Percentiles rank a stretch among this genome's conserved stretches.
Conservation (phyloP, 176 grass and related monocot species). For the Carex littledalei region DNA sequence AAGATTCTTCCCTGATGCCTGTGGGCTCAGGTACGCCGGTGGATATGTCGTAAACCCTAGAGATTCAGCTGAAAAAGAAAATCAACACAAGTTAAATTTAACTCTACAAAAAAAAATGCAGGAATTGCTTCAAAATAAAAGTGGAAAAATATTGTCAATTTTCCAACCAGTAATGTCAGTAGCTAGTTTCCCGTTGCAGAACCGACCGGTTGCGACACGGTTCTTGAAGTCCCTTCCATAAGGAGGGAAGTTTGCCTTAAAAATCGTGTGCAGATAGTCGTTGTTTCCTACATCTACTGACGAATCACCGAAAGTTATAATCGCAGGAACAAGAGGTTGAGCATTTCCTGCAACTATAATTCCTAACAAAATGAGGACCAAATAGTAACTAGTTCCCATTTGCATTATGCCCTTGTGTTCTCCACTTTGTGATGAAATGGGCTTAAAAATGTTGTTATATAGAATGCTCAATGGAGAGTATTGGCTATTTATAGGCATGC, state of each 20-base stretch:
- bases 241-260: slow-evolving; percentile 80
- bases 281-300: slow-evolving; percentile 90
- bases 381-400: slow-evolving; percentile 12
- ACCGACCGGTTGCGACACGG: slow-evolving; percentile 66
- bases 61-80: slow-evolving; percentile 53
- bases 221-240: slow-evolving; percentile 88
- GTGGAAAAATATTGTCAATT: neutral
- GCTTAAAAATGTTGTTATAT: slow-evolving; percentile 10
- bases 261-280: slow-evolving; percentile 68
- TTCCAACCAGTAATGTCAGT: slow-evolving; percentile 79
- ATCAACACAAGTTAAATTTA: neutral
- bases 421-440: neutral
- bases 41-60: slow-evolving; percentile 70
- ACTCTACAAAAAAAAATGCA: neutral
- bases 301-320: slow-evolving; percentile 85
- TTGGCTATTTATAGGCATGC: slow-evolving; percentile 21
- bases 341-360: slow-evolving; percentile 27
- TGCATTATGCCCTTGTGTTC: neutral
- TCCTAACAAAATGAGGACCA: slow-evolving; percentile 35
- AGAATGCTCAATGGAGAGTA: neutral
- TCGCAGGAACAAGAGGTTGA: slow-evolving; percentile 67
- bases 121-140: neutral
- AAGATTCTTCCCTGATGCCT: slow-evolving; percentile 77
- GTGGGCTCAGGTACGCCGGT: slow-evolving; percentile 71
- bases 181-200: slow-evolving; percentile 91